Conservation (phyloP, 306 rosid genomes). For the Quercus robur region DNA sequence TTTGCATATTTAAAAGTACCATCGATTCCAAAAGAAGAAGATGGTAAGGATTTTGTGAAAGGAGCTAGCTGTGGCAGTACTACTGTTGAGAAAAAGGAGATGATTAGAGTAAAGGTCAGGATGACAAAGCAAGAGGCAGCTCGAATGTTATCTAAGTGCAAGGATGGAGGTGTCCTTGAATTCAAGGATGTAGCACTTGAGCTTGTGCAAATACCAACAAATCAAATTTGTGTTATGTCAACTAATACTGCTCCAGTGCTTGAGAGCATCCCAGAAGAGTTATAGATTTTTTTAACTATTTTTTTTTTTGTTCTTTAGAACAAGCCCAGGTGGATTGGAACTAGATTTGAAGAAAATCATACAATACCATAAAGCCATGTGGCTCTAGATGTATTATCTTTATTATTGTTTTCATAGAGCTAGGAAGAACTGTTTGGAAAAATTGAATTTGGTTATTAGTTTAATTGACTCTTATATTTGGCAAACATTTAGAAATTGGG, state of each 20-base stretch:
- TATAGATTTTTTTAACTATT: not conserved
- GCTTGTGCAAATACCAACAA: constrained; percentile 30
- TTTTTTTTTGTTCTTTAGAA: too few species aligned
- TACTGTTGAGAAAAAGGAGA: constrained; percentile 2
- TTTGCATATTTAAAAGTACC: constrained; percentile 32
- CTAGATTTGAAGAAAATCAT: too few species aligned
- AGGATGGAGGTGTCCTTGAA: constrained; percentile 50
- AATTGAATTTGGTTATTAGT: too few species aligned
- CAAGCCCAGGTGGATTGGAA: too few species aligned
- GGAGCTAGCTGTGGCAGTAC: not conserved
- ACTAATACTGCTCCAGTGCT: not conserved
- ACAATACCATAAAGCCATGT: too few species aligned
- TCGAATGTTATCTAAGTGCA: constrained; percentile 51
- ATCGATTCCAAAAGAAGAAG: constrained; percentile 34
- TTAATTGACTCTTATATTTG: too few species aligned
- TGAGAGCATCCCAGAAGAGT: constrained; percentile 23
- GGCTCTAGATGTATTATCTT: too few species aligned
- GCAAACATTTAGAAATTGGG: too few species aligned
- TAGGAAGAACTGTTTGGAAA: too few species aligned
- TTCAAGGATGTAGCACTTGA: constrained; percentile 47
- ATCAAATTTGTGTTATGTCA: constrained; percentile 26
- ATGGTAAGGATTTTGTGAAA: too few species aligned
- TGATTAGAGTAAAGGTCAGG: constrained; percentile 55
- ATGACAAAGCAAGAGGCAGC: constrained; percentile 74
- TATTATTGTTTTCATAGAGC: too few species aligned